Conservation (phyloP, 495 filamentous ascomycete genomes). For the Venustampulla echinocandica region DNA sequence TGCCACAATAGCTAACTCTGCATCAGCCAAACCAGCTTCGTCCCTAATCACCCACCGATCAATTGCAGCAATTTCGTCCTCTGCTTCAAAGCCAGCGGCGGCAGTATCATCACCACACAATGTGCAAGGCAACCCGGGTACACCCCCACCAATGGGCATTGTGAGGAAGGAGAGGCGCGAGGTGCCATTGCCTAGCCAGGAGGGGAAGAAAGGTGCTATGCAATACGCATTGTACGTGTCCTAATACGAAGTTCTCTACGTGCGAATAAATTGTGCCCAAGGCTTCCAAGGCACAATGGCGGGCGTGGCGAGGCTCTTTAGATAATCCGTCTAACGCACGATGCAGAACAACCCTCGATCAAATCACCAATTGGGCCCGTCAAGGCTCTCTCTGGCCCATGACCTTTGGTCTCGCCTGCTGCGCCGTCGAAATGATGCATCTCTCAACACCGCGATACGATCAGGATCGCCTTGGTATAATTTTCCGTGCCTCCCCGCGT, state of each 20-base stretch:
- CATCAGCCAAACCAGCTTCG: slow-evolving; percentile 51
- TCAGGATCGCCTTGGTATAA: slow-evolving; percentile 91
- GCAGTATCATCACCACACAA: slow-evolving; percentile 31
- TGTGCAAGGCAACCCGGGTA: slow-evolving; percentile 10
- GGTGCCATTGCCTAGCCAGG: slow-evolving; percentile 83
- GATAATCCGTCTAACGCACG: slow-evolving; percentile 7
- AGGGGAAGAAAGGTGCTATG: slow-evolving; percentile 86
- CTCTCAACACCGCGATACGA: slow-evolving; percentile 92
- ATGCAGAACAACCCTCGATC: slow-evolving; percentile 77
- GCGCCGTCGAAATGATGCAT: slow-evolving; percentile 98
- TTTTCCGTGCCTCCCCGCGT: slow-evolving; percentile 90
- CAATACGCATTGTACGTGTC: slow-evolving; percentile 89
- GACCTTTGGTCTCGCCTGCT: slow-evolving; percentile 96
- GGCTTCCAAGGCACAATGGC: no score
- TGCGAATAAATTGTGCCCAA: no score
- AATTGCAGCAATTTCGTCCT: slow-evolving; percentile 51
- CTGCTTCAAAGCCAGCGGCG: slow-evolving; percentile 48
- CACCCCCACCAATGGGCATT: slow-evolving; percentile 27
- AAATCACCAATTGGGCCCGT: slow-evolving; percentile 89
- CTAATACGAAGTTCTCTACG: neutral
- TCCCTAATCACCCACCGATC: slow-evolving; percentile 52
- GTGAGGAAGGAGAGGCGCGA: slow-evolving; percentile 44
- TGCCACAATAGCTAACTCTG: slow-evolving; percentile 26
- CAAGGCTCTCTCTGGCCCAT: slow-evolving; percentile 94
- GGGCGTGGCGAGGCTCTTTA: no score